Evolutionary conservation across 306 rosid genomes (phyloP).

Genomic region (Trifolium pratense): DNA sequence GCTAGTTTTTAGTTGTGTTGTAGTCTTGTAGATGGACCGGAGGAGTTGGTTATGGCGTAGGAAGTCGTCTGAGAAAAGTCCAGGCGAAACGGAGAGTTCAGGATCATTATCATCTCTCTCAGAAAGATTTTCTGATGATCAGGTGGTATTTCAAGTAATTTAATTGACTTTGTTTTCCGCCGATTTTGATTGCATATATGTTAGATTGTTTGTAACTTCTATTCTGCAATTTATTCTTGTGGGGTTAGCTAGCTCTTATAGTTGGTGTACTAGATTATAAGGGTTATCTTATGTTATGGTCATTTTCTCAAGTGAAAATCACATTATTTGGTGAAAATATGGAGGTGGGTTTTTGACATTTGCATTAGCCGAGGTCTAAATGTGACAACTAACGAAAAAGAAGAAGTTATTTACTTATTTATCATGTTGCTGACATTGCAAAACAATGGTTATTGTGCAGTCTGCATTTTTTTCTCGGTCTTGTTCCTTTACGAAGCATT

Average conservation of each 20-base stretch:
- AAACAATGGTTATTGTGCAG: conserved; percentile 27
- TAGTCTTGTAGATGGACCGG: conserved; percentile 61
- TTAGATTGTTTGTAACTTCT: conserved; percentile 2
- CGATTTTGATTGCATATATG: conserved; percentile 24
- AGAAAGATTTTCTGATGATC: conserved; percentile 83
- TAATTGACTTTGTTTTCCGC: conserved; percentile 4
- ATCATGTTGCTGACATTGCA: not conserved
- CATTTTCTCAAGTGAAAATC: conserved; percentile 32
- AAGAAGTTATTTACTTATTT: no score
- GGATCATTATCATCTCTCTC: conserved; percentile 77
- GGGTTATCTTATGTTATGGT: not conserved
- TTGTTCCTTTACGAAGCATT: conserved; percentile 12
- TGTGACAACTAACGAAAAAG: not conserved
- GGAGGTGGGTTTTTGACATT: not conserved
- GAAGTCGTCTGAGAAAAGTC: conserved; percentile 79
- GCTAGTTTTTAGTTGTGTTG: conserved; percentile 15
- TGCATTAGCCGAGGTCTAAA: not conserved
- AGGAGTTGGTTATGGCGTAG: conserved; percentile 85
- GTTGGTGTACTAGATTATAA: not conserved
- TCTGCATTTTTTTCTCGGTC: conserved; percentile 11
- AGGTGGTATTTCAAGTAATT: conserved; percentile 23
- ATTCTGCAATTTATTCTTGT: conserved; percentile 14
- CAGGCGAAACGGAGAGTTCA: conserved; percentile 79
- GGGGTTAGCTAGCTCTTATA: not conserved
- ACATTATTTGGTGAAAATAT: not conserved